Evolutionary conservation across 2,329 filamentous ascomycete species (phyloP).

Genomic region (Thelonectria rubi): DNA sequence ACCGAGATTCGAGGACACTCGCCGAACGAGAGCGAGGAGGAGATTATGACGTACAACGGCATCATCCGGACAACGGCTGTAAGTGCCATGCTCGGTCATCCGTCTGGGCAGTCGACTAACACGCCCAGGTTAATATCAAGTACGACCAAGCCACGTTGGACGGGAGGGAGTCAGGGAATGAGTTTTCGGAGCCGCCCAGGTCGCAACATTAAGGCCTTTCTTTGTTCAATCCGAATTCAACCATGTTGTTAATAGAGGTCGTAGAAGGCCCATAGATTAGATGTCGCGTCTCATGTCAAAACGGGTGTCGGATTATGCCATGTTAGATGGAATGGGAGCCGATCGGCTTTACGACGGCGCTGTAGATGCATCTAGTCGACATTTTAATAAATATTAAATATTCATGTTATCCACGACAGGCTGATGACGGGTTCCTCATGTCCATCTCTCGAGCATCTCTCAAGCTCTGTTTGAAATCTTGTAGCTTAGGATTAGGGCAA

Average conservation of each 20-base stretch:
- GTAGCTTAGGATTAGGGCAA: no score
- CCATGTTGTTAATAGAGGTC: not conserved
- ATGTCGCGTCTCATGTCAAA: not conserved
- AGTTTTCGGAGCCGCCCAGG: slow-evolving; percentile 7
- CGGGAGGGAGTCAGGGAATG: slow-evolving; percentile 16
- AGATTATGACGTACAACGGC: slow-evolving; percentile 40
- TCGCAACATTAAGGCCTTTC: not conserved
- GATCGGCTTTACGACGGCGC: no score
- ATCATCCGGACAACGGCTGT: slow-evolving; percentile 36
- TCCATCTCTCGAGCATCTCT: no score
- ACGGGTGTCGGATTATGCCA: not conserved
- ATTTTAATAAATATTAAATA: no score
- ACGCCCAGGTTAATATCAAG: slow-evolving; percentile 21
- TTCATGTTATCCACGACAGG: no score
- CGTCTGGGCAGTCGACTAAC: not conserved
- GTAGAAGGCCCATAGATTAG: not conserved
- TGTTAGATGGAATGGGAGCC: no score
- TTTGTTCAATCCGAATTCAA: not conserved
- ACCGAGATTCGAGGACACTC: slow-evolving; percentile 36
- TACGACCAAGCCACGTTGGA: slow-evolving; percentile 26
- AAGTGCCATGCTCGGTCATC: not conserved
- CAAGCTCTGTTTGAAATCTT: no score
- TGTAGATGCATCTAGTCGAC: no score
- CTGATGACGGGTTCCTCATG: no score
- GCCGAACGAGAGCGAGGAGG: slow-evolving; percentile 36